Evolutionary conservation across 257 asterid genomes (phyloP).

Genomic region (Petunia axillaris): DNA sequence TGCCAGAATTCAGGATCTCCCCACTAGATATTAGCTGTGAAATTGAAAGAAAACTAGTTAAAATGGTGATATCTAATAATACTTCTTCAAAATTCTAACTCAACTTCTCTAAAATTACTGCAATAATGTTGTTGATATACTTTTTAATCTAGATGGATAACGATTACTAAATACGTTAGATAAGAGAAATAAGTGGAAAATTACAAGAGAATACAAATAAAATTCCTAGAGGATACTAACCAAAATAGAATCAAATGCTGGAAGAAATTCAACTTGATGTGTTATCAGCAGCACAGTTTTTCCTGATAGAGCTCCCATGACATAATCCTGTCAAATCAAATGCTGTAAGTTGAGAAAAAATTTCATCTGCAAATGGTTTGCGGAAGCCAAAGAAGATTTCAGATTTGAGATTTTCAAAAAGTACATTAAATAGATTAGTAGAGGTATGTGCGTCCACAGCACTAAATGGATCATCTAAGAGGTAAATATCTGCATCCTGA

Average conservation of each 20-base stretch:
- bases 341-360: not conserved
- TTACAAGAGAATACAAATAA: not conserved
- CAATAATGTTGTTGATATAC: too few relatives aligned
- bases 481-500: slow-evolving; percentile 82
- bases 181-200: not conserved
- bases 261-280: slow-evolving; percentile 96
- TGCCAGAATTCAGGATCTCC: slow-evolving; percentile 37
- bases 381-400: not conserved
- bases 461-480: slow-evolving; percentile 92
- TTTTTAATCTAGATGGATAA: not conserved
- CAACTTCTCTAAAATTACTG: too few relatives aligned
- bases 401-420: not conserved
- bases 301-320: slow-evolving; percentile 67
- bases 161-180: not conserved
- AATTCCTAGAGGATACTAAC: slow-evolving; percentile 37
- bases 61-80: not conserved
- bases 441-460: slow-evolving; percentile 96
- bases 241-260: slow-evolving; percentile 74
- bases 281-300: slow-evolving; percentile 83
- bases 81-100: not conserved
- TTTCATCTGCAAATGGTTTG: not conserved
- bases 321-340: slow-evolving; percentile 61
- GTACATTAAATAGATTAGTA: slow-evolving; percentile 71
- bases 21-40: slow-evolving; percentile 51
- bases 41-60: not conserved